Evolutionary conservation across 2,329 filamentous ascomycete genomes (phyloP), one percentile per base, ranked within the genome.

Genomic region (Cryphonectria japonica): DNA sequence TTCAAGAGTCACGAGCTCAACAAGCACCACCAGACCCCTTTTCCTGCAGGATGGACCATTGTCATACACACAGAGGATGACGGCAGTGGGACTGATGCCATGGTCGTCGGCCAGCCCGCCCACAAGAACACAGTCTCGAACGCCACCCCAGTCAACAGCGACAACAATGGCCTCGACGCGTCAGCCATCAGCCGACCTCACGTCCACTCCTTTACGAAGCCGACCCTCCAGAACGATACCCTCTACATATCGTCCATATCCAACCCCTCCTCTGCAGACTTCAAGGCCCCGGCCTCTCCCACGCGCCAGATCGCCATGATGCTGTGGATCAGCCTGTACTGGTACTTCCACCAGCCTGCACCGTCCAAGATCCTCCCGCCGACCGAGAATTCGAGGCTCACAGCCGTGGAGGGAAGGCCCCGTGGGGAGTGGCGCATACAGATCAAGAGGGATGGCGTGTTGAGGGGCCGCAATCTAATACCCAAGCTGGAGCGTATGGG

Each of bases 401-500:
- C 94, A 0, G 92, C 92, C 0, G 83, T 88, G 26, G 79, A 82
- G 6, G 95, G 93, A 6, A 91, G 89, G 74, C 95, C 95, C 1
- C 90, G 88, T 74, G 94, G 92, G 43, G 93, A 97, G 71, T 98
- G 95, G 95, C 87, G 89, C 69, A 91, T 98, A 76, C 90, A 91
- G 76, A 91, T 98, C 79, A 93, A 91, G 80, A 86, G 92, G 13
- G 94, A 97, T 76, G 95, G 95, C n/a, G 92, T 97, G 54, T 89
- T 98, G 79, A 91, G 94, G 75, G 92, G 93, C 54, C 90, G 89
- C 71, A 94, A 96, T 74, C 83, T 97, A 74, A 87, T 98, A 60
- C 93, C 93, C 34, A 97, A 98, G 84, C 88, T 98, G 61, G 95
- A 98, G 83, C 89, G 94, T 69, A 98, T 98, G 94, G 94, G 95